Evolutionary conservation across 2,329 filamentous ascomycete genomes (phyloP), one percentile per base, ranked within the genome.

Genomic region (Raffaelea albimanens): DNA sequence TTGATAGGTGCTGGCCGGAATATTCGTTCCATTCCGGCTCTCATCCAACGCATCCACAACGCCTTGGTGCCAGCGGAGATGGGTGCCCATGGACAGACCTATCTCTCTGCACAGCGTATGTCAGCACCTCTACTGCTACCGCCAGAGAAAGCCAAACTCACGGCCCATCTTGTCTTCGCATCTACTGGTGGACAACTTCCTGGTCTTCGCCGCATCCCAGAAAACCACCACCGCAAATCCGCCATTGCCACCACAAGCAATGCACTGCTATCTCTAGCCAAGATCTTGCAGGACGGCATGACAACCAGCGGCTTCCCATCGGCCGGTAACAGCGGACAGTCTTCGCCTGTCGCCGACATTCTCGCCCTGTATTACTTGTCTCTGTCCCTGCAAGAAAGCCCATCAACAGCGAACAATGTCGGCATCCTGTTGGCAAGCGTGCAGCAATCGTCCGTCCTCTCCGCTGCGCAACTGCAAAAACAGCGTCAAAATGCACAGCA

Each of bases 241-340:
- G 90, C 89, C 2, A 76, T 95, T 21, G 89, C 90, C 13, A 97
- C 90, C 1, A 96, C 90, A 0, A 97, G 93, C 63, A 98, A 98
- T 61, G 94, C 91, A 1, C 71, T 98, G 18, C 73, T 98, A 2
- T 98, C 93, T 0, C 70, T 98, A 38, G 93, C 93, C 20, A 98
- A 98, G 65, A 98, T 98, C 33, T 95, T 95, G 54, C 93, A 98
- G 64, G 93, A 98, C 67, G 83, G 87, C 25, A 91, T 96, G 80
- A 88, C 91, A 2, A 88, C 79, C 49, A 82, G 81, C 18, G 76
- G 76, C 19, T 50, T 49, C 66, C 72, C 10, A 20, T 71, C 75
- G 13, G 44, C 39, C 2, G 71, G 73, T 20, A 70, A 75, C 11
- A 67, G 78, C 20, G 76, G 77, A 50, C 79, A 81, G 48, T 76